phyloP scores from a whole-genome alignment of 768 basidiomycete genomes.

The Termitomyces bulborhizus region DNA sequence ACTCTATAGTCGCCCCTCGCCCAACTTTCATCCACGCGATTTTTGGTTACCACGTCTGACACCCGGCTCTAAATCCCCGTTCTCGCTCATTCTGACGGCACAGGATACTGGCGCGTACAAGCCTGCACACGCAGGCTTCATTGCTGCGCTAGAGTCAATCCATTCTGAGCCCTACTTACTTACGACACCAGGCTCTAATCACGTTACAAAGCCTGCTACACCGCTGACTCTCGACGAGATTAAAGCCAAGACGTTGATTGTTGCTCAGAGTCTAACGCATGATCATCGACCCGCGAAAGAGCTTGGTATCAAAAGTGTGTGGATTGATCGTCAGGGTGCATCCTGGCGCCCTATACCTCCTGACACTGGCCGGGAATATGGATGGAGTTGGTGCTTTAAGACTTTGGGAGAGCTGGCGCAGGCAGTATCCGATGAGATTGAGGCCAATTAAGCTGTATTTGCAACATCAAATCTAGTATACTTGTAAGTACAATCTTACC shows the following conservation, averaged over 20 bases:
- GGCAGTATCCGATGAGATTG: slow-evolving; percentile 41
- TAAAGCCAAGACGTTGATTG: slow-evolving; percentile 50
- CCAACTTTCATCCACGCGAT: slow-evolving; percentile 24
- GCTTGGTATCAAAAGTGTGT: slow-evolving; percentile 53
- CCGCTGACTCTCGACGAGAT: slow-evolving; percentile 20
- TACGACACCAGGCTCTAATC: slow-evolving; percentile 13
- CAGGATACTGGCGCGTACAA: slow-evolving; percentile 73
- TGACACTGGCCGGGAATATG: slow-evolving; percentile 22
- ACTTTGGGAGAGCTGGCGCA: slow-evolving; percentile 57
- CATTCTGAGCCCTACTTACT: slow-evolving; percentile 33
- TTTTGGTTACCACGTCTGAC: slow-evolving; percentile 40
- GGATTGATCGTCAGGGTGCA: slow-evolving; percentile 56
- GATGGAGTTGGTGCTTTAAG: slow-evolving; percentile 49
- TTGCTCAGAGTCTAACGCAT: slow-evolving; percentile 62
- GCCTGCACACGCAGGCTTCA: slow-evolving; percentile 52
- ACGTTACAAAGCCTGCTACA: slow-evolving; percentile 10
- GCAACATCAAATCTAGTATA: background rate
- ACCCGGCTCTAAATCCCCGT: slow-evolving; percentile 44
- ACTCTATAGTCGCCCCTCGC: slow-evolving; percentile 24
- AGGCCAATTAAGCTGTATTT: background rate
- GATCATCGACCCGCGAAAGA: slow-evolving; percentile 59
- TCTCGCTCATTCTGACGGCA: slow-evolving; percentile 63
- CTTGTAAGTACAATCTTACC: no score
- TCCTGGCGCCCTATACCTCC: slow-evolving; percentile 28
- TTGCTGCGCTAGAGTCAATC: slow-evolving; percentile 39